A percentile compares a stretch with the other conserved stretches of the same genome.
Evolutionary conservation across 352 stramenopile genomes (phyloP).

Genomic region (Pythium coloratum): DNA sequence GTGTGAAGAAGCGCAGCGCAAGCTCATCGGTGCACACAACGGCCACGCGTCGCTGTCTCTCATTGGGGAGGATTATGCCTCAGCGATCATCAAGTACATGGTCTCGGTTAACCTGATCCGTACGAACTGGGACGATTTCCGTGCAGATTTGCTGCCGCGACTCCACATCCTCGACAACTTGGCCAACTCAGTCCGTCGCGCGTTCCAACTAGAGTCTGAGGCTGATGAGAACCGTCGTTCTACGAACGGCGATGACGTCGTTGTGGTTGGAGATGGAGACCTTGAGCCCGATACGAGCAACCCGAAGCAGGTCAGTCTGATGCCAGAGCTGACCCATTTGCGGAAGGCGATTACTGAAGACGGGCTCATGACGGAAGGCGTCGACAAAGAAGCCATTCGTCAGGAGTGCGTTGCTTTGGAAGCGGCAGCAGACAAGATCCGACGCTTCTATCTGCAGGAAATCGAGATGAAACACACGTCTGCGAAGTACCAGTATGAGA

Average conservation of each 20-base stretch:
- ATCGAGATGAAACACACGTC: constrained; percentile 14
- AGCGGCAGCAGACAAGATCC: constrained; percentile 15
- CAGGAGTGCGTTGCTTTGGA: constrained; percentile 32
- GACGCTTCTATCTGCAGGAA: constrained; percentile 21
- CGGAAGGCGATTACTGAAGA: constrained; percentile 28
- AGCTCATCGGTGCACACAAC: constrained; percentile 75
- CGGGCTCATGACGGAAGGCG: constrained; percentile 7
- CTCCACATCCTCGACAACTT: constrained; percentile 74
- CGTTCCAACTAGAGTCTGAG: constrained; percentile 24
- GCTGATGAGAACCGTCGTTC: background rate
- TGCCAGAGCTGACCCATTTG: constrained; percentile 43
- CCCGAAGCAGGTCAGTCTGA: constrained; percentile 46
- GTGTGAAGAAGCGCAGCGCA: constrained; percentile 81
- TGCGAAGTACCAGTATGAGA: constrained; percentile 11
- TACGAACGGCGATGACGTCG: background rate
- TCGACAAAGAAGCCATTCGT: constrained; percentile 25
- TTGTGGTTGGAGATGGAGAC: background rate
- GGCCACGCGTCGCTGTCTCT: constrained; percentile 56
- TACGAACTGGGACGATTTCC: constrained; percentile 60
- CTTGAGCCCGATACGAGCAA: constrained; percentile 5
- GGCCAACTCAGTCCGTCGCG: constrained; percentile 31
- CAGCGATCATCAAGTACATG: constrained; percentile 59
- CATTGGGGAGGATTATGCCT: constrained; percentile 30
- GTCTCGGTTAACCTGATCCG: constrained; percentile 43
- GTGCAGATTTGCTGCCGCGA: constrained; percentile 64